phyloP scores from a whole-genome alignment of 139 green algal species.

The Chlorella sp. region DNA sequence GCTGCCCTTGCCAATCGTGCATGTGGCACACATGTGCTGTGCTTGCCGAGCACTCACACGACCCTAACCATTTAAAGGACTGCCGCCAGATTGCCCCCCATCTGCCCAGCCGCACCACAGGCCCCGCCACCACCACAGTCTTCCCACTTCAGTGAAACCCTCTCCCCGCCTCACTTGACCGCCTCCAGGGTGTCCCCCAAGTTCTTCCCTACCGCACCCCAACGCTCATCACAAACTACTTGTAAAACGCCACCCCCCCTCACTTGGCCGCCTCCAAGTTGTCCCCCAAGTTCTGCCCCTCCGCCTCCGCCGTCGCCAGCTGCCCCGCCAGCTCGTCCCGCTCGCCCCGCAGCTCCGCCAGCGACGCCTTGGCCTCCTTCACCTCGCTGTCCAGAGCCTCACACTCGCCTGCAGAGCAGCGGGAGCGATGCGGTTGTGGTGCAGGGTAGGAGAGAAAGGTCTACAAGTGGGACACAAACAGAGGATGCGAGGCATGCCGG shows the following conservation, averaged over 20 bases:
- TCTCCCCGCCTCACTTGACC: neutral
- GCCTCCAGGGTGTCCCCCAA: neutral
- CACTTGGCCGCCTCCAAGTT: constrained; percentile 18
- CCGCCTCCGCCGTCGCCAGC: constrained; percentile 33
- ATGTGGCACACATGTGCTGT: no score
- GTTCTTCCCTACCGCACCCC: neutral
- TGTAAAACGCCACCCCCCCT: neutral
- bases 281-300: constrained; percentile 8
- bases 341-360: constrained; percentile 46
- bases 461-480: no score
- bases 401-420: constrained; percentile 42
- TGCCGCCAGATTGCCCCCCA: neutral
- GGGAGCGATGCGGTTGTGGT: no score
- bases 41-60: no score
- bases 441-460: no score
- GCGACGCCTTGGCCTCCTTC: constrained; percentile 35
- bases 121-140: neutral
- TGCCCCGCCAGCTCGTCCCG: constrained; percentile 41
- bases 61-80: neutral
- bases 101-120: constrained; percentile 10
- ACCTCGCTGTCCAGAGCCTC: constrained; percentile 36
- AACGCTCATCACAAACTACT: neutral
- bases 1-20: no score
- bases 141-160: no score
- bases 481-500: neutral